phyloP scores from a whole-genome alignment of 2,329 filamentous ascomycete genomes.

The Leptosphaerulina australis region DNA sequence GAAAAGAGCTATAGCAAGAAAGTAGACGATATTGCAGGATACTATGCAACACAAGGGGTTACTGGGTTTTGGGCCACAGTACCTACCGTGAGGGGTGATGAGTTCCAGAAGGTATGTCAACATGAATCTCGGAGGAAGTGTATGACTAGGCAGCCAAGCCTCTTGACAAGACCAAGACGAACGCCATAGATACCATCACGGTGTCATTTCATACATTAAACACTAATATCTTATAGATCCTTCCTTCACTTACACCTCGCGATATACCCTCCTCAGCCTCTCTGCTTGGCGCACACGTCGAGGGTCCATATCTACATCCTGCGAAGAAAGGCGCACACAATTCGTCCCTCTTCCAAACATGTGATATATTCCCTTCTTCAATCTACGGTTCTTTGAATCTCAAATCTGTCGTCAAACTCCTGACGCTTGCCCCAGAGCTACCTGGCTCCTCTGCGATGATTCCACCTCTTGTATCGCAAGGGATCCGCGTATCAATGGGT shows the following conservation, averaged over 20 bases:
- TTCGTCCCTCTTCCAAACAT: conserved; percentile 51
- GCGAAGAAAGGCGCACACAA: conserved; percentile 62
- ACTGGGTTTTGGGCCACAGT: conserved; percentile 62
- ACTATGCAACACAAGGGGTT: conserved; percentile 59
- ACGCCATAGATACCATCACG: neutral
- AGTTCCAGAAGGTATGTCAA: conserved; percentile 52
- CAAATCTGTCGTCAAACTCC: conserved; percentile 53
- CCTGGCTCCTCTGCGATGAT: conserved; percentile 52
- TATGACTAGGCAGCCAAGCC: neutral
- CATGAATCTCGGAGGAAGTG: neutral
- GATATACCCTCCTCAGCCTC: conserved; percentile 53
- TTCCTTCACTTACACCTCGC: conserved; percentile 55
- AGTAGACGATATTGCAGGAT: conserved; percentile 55
- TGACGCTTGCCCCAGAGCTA: conserved; percentile 62
- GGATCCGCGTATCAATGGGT: conserved; percentile 56
- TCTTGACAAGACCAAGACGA: neutral
- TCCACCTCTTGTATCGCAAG: conserved; percentile 48
- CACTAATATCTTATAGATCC: conserved; percentile 49
- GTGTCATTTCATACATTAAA: neutral
- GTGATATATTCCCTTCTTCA: conserved; percentile 41
- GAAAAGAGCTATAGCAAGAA: conserved; percentile 51
- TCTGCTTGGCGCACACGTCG: conserved; percentile 62
- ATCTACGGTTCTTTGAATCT: conserved; percentile 57
- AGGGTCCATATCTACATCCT: conserved; percentile 62
- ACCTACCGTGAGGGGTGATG: conserved; percentile 55